Evolutionary conservation across 108 stramenopile genomes (phyloP).

Genomic region (Cyclotella distinguenda): DNA sequence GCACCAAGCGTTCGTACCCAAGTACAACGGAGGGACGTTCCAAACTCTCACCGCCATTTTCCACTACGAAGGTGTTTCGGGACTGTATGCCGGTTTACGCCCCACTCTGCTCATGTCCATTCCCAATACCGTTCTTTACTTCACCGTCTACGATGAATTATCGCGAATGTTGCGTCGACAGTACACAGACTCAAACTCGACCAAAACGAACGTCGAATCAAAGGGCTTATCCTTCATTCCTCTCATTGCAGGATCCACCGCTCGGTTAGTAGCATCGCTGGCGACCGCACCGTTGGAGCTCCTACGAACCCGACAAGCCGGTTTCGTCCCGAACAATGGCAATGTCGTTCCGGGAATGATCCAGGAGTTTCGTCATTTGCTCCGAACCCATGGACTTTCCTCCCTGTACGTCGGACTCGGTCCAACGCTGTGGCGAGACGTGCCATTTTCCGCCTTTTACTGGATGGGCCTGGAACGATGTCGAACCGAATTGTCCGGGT

Average conservation of each 20-base stretch:
- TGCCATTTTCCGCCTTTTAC: constrained; percentile 92
- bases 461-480: constrained; percentile 85
- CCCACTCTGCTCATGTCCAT: constrained; percentile 76
- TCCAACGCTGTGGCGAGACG: constrained; percentile 92
- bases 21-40: constrained; percentile 30
- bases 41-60: constrained; percentile 52
- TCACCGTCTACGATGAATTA: constrained; percentile 85
- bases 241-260: constrained; percentile 66
- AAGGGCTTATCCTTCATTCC: constrained; percentile 42
- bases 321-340: constrained; percentile 4
- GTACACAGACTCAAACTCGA: too few species aligned
- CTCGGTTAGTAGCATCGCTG: constrained; percentile 75
- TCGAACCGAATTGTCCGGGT: constrained; percentile 11
- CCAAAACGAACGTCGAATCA: not conserved
- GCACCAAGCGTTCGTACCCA: not conserved
- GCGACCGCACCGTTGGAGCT: constrained; percentile 89
- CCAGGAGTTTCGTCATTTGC: constrained; percentile 50
- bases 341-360: constrained; percentile 35
- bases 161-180: constrained; percentile 16
- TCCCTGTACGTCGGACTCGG: constrained; percentile 79
- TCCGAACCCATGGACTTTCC: constrained; percentile 55
- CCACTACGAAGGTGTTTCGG: constrained; percentile 62
- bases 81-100: constrained; percentile 79
- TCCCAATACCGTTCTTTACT: constrained; percentile 90
- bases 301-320: constrained; percentile 63